Evolutionary conservation across 345 rosid species (phyloP).

Genomic region (Euphorbia tirucalli): DNA sequence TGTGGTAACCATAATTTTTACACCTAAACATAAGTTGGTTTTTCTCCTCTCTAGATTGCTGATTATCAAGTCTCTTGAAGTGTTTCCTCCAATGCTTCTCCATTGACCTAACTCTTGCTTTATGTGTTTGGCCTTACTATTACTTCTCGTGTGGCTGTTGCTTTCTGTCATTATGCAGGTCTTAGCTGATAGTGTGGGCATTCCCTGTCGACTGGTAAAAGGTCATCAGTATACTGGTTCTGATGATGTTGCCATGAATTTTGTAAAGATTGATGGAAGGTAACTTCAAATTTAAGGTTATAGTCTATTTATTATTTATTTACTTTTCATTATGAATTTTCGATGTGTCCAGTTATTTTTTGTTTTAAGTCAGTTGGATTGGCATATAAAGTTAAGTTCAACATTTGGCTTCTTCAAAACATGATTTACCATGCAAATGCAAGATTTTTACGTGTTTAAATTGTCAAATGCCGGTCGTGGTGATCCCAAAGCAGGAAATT

Average conservation of each 20-base stretch:
- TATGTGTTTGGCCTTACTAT: constrained; percentile 12
- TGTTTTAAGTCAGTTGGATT: constrained; percentile 10
- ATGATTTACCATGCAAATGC: constrained; percentile 10
- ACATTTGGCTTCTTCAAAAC: constrained; percentile 6
- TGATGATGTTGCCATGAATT: constrained; percentile 84
- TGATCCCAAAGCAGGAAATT: neutral
- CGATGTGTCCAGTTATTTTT: neutral
- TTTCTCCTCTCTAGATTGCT: no score
- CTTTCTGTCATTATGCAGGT: constrained; percentile 49
- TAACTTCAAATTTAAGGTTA: constrained; percentile 27
- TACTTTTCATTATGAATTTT: neutral
- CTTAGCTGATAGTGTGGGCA: constrained; percentile 81
- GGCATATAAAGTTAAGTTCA: constrained; percentile 6
- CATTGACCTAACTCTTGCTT: constrained; percentile 1
- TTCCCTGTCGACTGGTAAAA: constrained; percentile 89
- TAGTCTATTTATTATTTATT: neutral
- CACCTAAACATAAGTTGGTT: no score
- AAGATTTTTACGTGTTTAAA: neutral
- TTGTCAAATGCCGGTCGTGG: neutral
- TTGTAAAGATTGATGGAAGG: constrained; percentile 92
- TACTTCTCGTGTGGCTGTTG: constrained; percentile 4
- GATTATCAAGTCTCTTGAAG: no score
- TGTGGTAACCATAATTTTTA: no score
- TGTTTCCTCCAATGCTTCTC: no score
- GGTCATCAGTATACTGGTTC: constrained; percentile 89